Evolutionary conservation across 2,329 filamentous ascomycete genomes (phyloP).

Genomic region (Pezicula carpinea): DNA sequence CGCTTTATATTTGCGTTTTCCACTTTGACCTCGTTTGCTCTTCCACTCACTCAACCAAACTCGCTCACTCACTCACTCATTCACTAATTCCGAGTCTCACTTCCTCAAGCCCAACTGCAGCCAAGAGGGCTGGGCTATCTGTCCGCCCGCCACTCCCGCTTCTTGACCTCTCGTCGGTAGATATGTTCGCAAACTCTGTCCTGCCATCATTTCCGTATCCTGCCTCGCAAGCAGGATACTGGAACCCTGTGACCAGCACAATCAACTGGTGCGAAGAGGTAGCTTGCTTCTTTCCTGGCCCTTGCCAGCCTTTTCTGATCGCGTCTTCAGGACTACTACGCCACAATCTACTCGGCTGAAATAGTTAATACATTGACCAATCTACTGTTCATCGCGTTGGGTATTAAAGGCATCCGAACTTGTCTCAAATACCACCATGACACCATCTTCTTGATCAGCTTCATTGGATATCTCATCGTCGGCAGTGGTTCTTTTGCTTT

Average conservation of each 20-base stretch:
- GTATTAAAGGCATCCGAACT: constrained; percentile 68
- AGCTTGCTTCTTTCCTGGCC: constrained; percentile 12
- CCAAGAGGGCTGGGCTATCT: too few species aligned
- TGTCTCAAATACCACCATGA: constrained; percentile 72
- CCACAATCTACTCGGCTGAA: constrained; percentile 70
- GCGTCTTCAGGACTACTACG: constrained; percentile 62
- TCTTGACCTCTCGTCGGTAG: too few species aligned
- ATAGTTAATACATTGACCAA: constrained; percentile 81
- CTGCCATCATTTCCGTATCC: constrained; percentile 30
- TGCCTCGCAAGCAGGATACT: constrained; percentile 25
- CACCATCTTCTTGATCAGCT: constrained; percentile 66
- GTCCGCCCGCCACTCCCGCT: too few species aligned
- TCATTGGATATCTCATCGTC: constrained; percentile 36
- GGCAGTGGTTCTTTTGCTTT: constrained; percentile 35
- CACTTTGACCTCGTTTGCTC: background rate
- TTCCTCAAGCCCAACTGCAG: too few species aligned
- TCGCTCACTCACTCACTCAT: too few species aligned
- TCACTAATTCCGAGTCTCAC: too few species aligned
- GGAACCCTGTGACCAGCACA: constrained; percentile 29
- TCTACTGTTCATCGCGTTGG: constrained; percentile 73
- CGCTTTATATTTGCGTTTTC: background rate
- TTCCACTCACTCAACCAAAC: too few species aligned
- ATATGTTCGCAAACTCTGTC: background rate
- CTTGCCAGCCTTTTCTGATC: background rate
- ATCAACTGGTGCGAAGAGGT: constrained; percentile 77